phyloP scores from a whole-genome alignment of 2,329 filamentous ascomycete genomes.

The Ophiosphaerella korrae region DNA sequence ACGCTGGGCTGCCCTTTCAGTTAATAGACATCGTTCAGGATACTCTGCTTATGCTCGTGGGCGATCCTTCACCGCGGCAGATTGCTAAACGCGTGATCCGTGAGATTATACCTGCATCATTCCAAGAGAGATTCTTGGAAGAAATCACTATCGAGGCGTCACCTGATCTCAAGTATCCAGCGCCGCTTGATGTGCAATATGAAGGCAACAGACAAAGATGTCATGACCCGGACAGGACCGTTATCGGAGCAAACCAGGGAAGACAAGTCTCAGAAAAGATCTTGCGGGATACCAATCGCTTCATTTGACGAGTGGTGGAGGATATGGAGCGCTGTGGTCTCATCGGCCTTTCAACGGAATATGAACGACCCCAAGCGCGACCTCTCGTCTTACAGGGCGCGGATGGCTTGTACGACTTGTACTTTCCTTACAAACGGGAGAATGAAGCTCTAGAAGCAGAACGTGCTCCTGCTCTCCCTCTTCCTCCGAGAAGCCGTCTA shows the following conservation, averaged over 20 bases:
- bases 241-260: conserved; percentile 12
- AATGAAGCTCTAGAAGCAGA: conserved; percentile 10
- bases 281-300: conserved; percentile 27
- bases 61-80: conserved; percentile 26
- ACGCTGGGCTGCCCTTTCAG: conserved; percentile 27
- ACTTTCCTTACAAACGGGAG: conserved; percentile 32
- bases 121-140: conserved; percentile 29
- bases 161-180: conserved; percentile 16
- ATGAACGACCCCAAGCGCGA: conserved; percentile 27
- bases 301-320: conserved; percentile 28
- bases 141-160: conserved; percentile 25
- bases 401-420: conserved; percentile 31
- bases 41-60: conserved; percentile 26
- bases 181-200: conserved; percentile 29
- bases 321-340: conserved; percentile 37
- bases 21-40: conserved; percentile 38
- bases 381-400: conserved; percentile 28
- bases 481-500: conserved; percentile 22
- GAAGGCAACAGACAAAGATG: conserved; percentile 32
- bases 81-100: conserved; percentile 30
- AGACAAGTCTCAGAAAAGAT: conserved; percentile 4
- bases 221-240: conserved; percentile 19
- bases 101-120: conserved; percentile 28
- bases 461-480: conserved; percentile 15
- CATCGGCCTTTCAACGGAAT: conserved; percentile 19